Percentiles rank a stretch among this genome's conserved stretches.
phyloP scores from a whole-genome alignment of 441 rosid species.

The Croton setiger region DNA sequence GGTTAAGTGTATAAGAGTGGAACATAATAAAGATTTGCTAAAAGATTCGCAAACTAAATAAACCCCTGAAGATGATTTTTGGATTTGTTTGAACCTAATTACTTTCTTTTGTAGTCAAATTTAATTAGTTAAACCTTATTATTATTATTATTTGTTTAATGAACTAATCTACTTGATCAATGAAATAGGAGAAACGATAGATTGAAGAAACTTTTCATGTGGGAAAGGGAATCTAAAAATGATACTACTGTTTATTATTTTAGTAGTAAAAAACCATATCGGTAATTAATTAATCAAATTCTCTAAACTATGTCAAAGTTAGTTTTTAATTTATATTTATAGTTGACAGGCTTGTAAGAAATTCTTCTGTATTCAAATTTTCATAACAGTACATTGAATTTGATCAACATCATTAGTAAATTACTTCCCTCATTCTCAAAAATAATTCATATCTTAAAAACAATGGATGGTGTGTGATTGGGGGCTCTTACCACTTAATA shows the following conservation, averaged over 20 bases:
- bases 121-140: background rate
- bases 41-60: slow-evolving; percentile 10
- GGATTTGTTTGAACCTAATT: background rate
- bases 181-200: background rate
- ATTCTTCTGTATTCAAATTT: too few relatives aligned
- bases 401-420: background rate
- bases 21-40: slow-evolving; percentile 7
- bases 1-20: background rate
- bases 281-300: too few relatives aligned
- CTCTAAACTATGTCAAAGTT: too few relatives aligned
- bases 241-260: too few relatives aligned
- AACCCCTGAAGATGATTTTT: background rate
- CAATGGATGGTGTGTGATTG: too few relatives aligned
- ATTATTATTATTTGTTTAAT: background rate
- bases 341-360: too few relatives aligned
- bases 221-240: background rate
- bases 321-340: too few relatives aligned
- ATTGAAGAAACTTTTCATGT: too few relatives aligned
- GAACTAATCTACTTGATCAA: background rate
- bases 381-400: background rate
- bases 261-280: too few relatives aligned
- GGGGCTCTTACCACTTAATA: too few relatives aligned
- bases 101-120: background rate
- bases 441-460: too few relatives aligned
- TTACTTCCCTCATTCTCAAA: too few relatives aligned